Conservation (phyloP, 768 basidiomycete genomes). For the Tylopilus vinaceipallidus region DNA sequence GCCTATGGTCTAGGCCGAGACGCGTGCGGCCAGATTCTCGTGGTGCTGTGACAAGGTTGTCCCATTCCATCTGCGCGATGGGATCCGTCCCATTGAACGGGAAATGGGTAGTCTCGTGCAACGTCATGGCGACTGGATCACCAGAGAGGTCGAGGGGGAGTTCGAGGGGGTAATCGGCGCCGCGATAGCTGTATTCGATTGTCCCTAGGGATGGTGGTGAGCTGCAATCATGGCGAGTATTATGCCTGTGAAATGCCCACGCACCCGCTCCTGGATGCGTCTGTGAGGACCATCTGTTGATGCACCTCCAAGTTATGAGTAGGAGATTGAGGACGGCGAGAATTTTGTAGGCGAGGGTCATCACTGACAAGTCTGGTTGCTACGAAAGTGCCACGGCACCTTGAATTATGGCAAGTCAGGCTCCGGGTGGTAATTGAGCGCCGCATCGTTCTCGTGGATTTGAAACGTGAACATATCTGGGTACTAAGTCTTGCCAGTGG, state of each 20-base stretch:
- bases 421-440: neutral
- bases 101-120: conserved; percentile 14
- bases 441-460: too few relatives aligned
- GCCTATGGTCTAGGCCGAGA: conserved; percentile 12
- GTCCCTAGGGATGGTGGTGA: neutral
- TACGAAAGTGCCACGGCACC: neutral
- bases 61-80: conserved; percentile 8
- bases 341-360: neutral
- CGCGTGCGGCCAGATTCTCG: conserved; percentile 9
- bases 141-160: neutral
- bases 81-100: conserved; percentile 5
- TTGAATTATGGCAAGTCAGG: neutral
- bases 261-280: neutral
- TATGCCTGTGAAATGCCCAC: neutral
- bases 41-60: conserved; percentile 6
- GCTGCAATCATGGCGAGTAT: neutral
- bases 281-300: conserved; percentile 1
- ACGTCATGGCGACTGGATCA: conserved; percentile 10
- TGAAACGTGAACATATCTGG: too few relatives aligned
- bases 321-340: conserved; percentile 6
- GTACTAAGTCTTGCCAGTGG: too few relatives aligned
- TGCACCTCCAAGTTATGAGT: neutral
- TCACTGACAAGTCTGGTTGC: neutral
- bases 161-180: conserved; percentile 9
- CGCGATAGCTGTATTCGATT: conserved; percentile 8